Evolutionary conservation across 441 rosid genomes (phyloP), one percentile per base, ranked within the genome.

Genomic region (Populus hybrid): DNA sequence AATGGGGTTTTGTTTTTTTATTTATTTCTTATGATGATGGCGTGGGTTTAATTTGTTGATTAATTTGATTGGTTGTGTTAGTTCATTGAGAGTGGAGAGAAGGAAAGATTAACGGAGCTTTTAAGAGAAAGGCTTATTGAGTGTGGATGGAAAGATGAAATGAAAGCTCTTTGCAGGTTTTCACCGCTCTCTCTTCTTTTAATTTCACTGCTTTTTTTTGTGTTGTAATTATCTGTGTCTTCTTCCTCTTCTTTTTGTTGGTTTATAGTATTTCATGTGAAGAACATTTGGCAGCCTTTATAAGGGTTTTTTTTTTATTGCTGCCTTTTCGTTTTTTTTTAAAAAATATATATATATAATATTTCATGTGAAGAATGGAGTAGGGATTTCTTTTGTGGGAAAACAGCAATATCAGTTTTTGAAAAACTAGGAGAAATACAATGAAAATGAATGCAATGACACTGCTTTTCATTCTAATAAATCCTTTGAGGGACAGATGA

Each of bases 81-180:
- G 98, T 77, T 95, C 83, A 89, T 88, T 69, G 95, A 95, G 83
- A 92, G 93, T 65, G 98, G 99, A 38, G 98, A 95, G 80, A 95
- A 91, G 73, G 95, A 95, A 83, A 82, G 88, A 70, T 68, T 91
- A 38, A 95, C 84, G 98, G 99, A 95, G 80, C 90, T 93, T 23
- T 84, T 93, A 84, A 89, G 94, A 80, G 96, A 95, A 73, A 90
- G 89, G 82, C 92, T 95, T 75, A 76, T 89, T 29, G 99, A 95
- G 73, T 92, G 94, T 77, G 99, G 97, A 33, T 92, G 99, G 99
- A 92, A 86, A 80, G 99, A 95, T 80, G 98, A 91, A 38, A 91
- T 95, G 98, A 90, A 87, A 79, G 86, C 89, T 68, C 92, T 86
- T 76, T 92, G 97, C 97, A 93, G 97, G 98, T 93, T 76, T 65